Conservation (phyloP, 2,329 filamentous ascomycete genomes). For the Blumeriella jaapii region DNA sequence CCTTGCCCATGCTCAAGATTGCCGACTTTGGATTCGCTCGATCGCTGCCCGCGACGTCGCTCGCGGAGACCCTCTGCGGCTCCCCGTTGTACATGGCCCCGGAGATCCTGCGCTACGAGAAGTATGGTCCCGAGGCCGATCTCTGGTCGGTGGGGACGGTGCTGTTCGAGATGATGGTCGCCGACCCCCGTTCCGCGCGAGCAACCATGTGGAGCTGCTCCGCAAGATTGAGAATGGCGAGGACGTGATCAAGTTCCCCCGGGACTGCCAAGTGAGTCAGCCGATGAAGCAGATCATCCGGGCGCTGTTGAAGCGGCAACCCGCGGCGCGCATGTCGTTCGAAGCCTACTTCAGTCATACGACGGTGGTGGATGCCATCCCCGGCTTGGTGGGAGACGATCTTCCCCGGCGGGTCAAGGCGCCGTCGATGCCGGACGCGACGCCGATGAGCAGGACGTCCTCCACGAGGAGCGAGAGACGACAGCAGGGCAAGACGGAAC, state of each 20-base stretch:
- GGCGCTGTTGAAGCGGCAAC: slow-evolving; percentile 70
- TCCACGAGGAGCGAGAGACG: slow-evolving; percentile 18
- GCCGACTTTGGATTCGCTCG: slow-evolving; percentile 98
- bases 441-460: slow-evolving; percentile 14
- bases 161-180: slow-evolving; percentile 87
- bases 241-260: slow-evolving; percentile 74
- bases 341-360: slow-evolving; percentile 71
- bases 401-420: slow-evolving; percentile 26
- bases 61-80: slow-evolving; percentile 92
- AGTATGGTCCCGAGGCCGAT: slow-evolving; percentile 94
- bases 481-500: slow-evolving; percentile 13
- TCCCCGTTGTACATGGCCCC: slow-evolving; percentile 98
- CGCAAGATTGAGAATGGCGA: slow-evolving; percentile 84
- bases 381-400: slow-evolving; percentile 73
- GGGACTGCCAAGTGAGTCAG: slow-evolving; percentile 57
- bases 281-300: slow-evolving; percentile 75
- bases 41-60: slow-evolving; percentile 76
- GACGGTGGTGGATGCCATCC: slow-evolving; percentile 65
- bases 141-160: slow-evolving; percentile 97
- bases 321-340: slow-evolving; percentile 76
- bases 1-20: slow-evolving; percentile 91
- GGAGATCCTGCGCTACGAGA: slow-evolving; percentile 92
- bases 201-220: slow-evolving; percentile 88
- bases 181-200: slow-evolving; percentile 79
- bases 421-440: slow-evolving; percentile 13